phyloP scores from a whole-genome alignment of 1,139 yeast genomes.

The Yamadazyma spencermartinsiae region DNA sequence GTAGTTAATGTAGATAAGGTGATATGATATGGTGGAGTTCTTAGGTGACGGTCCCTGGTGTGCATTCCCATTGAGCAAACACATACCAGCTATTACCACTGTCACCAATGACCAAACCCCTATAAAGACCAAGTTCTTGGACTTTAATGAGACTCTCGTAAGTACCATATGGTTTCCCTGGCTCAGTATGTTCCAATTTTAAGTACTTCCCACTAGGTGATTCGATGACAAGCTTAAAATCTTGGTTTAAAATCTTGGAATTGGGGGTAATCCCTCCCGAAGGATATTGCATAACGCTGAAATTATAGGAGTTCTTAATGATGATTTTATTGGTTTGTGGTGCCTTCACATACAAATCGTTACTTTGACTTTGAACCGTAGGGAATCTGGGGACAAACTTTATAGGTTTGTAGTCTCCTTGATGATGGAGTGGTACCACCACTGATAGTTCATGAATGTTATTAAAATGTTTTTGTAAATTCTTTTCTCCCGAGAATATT shows the following conservation, averaged over 20 bases:
- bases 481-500: constrained; percentile 71
- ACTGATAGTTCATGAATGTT: constrained; percentile 70
- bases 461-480: constrained; percentile 57
- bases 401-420: constrained; percentile 57
- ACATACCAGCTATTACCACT: constrained; percentile 84
- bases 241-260: constrained; percentile 40
- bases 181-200: constrained; percentile 54
- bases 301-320: constrained; percentile 59
- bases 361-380: constrained; percentile 63
- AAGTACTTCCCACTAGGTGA: constrained; percentile 82
- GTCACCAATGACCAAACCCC: constrained; percentile 80
- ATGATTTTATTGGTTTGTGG: constrained; percentile 75
- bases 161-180: constrained; percentile 46
- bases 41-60: constrained; percentile 22
- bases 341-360: constrained; percentile 77
- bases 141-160: constrained; percentile 63
- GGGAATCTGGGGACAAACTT: constrained; percentile 74
- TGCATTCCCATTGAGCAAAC: constrained; percentile 88
- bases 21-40: not conserved
- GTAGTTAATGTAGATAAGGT: not conserved
- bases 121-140: constrained; percentile 76
- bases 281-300: constrained; percentile 66
- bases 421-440: constrained; percentile 76
- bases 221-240: constrained; percentile 66
- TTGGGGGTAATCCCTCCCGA: constrained; percentile 49